These are phyloP conservation scores for Laburnicola sp. DNA, from an alignment of 2,329 filamentous ascomycete species.

Conservation along the genomic window DNA sequence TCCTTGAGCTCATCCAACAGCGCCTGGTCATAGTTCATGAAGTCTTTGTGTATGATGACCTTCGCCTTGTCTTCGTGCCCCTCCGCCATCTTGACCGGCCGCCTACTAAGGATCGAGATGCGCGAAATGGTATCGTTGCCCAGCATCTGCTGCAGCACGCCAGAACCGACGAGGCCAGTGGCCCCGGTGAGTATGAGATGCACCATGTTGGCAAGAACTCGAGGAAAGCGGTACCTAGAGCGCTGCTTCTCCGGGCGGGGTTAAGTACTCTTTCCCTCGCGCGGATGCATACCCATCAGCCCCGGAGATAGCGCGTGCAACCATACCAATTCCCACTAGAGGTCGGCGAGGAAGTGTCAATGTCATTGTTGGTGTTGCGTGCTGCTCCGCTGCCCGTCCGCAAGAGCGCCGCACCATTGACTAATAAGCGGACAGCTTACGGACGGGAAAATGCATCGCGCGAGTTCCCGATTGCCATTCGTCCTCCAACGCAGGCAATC, in stretches of 20 bases:
- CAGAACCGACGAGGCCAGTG: conserved; percentile 48
- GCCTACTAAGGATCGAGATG: conserved; percentile 69
- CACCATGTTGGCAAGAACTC: conserved; percentile 22
- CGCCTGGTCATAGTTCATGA: conserved; percentile 60
- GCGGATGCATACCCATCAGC: neutral
- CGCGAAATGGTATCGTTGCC: conserved; percentile 57
- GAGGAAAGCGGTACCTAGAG: neutral
- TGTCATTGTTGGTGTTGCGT: neutral
- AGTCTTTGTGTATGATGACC: conserved; percentile 71
- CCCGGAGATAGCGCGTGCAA: no score
- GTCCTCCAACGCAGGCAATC: conserved; percentile 1
- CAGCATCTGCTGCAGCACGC: conserved; percentile 45
- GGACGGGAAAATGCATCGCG: neutral
- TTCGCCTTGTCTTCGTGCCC: conserved; percentile 60
- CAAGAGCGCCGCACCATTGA: neutral
- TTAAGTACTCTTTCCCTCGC: no score
- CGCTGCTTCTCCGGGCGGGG: no score
- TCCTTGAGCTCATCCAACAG: conserved; percentile 64
- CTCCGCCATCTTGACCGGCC: conserved; percentile 66
- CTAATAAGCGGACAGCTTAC: neutral
- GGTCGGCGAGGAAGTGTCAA: no score
- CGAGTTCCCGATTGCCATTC: neutral
- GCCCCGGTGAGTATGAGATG: conserved; percentile 52
- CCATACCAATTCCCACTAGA: no score
- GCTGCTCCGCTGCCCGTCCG: neutral